phyloP scores from a whole-genome alignment of 495 filamentous ascomycete genomes.

The Mytilinidion resinicola region DNA sequence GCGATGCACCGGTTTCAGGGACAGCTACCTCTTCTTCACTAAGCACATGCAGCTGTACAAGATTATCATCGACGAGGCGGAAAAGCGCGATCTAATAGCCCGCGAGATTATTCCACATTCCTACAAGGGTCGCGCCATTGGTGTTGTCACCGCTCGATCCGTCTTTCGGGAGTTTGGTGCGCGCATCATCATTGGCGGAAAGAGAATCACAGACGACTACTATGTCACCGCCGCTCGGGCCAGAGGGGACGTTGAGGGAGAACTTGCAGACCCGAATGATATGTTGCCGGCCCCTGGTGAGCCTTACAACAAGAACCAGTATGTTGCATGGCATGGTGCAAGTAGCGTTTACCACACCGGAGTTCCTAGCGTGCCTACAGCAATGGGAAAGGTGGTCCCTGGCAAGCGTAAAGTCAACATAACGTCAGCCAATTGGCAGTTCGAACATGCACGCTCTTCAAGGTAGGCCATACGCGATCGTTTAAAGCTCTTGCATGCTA shows the following conservation, averaged over 20 bases:
- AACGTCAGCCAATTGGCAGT: constrained; percentile 97
- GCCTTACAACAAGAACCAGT: constrained; percentile 87
- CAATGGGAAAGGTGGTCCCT: constrained; percentile 62
- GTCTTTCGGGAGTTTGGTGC: constrained; percentile 97
- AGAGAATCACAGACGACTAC: constrained; percentile 83
- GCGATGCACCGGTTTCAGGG: constrained; percentile 90
- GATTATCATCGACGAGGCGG: constrained; percentile 88
- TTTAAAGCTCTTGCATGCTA: background rate
- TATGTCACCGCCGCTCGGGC: constrained; percentile 68
- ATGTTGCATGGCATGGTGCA: constrained; percentile 96
- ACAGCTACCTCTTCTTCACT: constrained; percentile 97
- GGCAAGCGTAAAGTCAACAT: constrained; percentile 82
- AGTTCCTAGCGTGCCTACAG: constrained; percentile 66
- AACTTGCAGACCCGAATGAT: constrained; percentile 82
- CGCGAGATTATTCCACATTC: constrained; percentile 92
- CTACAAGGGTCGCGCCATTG: constrained; percentile 96
- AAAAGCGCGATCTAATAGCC: constrained; percentile 89
- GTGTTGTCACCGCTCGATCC: constrained; percentile 91
- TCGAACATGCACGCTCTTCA: constrained; percentile 85
- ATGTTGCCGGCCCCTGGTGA: constrained; percentile 62
- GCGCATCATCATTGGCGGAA: constrained; percentile 85
- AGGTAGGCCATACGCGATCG: constrained; percentile 49
- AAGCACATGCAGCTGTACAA: constrained; percentile 93
- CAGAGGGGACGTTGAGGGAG: constrained; percentile 80
- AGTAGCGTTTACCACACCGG: constrained; percentile 89